Percentiles rank a stretch among this genome's conserved stretches.
phyloP scores from a whole-genome alignment of 345 rosid genomes.

The Bretschneidera sinensis region DNA sequence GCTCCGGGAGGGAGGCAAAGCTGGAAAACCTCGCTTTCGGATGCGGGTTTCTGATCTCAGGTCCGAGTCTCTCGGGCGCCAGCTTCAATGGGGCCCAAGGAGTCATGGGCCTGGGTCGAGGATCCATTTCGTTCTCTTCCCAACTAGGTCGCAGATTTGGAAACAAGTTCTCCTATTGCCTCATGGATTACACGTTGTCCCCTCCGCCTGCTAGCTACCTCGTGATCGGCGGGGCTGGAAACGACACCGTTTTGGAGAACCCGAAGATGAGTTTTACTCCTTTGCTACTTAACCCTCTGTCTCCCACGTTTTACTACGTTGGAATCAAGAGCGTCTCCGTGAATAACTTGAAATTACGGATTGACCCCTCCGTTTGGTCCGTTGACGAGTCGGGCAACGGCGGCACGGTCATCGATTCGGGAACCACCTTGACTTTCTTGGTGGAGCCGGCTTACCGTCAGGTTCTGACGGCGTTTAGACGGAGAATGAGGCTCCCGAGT shows the following conservation, averaged over 20 bases:
- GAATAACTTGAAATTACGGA: conserved; percentile 40
- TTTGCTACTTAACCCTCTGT: conserved; percentile 43
- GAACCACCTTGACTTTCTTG: conserved; percentile 63
- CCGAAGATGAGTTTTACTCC: conserved; percentile 49
- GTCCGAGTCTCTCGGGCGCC: conserved; percentile 58
- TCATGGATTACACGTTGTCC: conserved; percentile 73
- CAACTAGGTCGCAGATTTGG: conserved; percentile 80
- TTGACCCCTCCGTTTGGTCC: conserved; percentile 70
- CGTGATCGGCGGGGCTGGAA: conserved; percentile 43
- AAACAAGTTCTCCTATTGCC: conserved; percentile 75
- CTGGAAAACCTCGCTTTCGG: conserved; percentile 55
- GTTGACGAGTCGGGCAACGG: conserved; percentile 69
- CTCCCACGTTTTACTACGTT: conserved; percentile 79
- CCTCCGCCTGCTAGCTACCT: conserved; percentile 83
- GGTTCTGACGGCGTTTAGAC: conserved; percentile 39
- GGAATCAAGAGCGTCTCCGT: conserved; percentile 40
- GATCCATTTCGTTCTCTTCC: conserved; percentile 70
- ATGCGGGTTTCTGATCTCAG: conserved; percentile 72
- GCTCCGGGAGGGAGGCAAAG: conserved; percentile 33
- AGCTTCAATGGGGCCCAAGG: conserved; percentile 82
- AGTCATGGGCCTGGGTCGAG: conserved; percentile 86
- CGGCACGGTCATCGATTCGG: conserved; percentile 82
- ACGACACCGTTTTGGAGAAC: conserved; percentile 12
- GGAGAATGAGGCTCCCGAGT: conserved; percentile 41
- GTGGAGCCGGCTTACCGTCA: conserved; percentile 46